Base-by-base conservation (phyloP, 2,329 filamentous ascomycete species). In the Botrytis fabae region DNA sequence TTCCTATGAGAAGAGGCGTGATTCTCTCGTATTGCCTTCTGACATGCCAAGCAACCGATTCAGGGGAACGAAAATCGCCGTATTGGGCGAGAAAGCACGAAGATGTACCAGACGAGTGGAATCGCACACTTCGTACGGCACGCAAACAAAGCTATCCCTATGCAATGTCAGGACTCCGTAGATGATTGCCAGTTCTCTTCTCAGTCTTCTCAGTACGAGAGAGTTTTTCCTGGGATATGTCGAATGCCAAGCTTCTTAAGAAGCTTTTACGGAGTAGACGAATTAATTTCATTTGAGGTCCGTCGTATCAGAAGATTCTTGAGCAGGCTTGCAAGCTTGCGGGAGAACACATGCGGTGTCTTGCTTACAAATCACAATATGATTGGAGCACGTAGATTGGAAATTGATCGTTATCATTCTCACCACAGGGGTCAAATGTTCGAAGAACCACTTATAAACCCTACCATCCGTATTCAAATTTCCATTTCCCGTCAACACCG, bases 21-120 rank as follows among this genome's bases (percentile, higher is more conserved):
- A 38, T 40, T 64, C 35, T 70, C 59, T 70, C 69, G 59, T 70
- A 70, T 70, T 70, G 69, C 40, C 40, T 48, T 70, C 42, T 70
- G 69, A 64, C 59, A 51, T 61, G 69, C 35, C 57, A 64, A 51
- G 57, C 16, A 57, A 8, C 25, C 42, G 69, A 64, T 38, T 51
- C 60, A 68, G 35, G 64, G 69, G 57, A n/a, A 46, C 51, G 51
- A 54, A 54, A 12, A 54, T 54, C 16, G 0, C 48, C 48, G 48
- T n/a, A 54, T 54, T 54, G 48, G 42, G n/a, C 20, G 59, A 10
- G 38, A 54, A 68, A 20, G 6, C 20, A 40, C 42, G n/a, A 40
- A 18, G 38, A n/a, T 61, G 38, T 22, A 38, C 59, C 22, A 40
- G 1, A 38, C n/a, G 48, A 38, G 59, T 61, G 12, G 16, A 44